These are phyloP conservation scores for Metschnikowia corniflorae DNA, from an alignment of 805 yeast species.

Conservation along the genomic window DNA sequence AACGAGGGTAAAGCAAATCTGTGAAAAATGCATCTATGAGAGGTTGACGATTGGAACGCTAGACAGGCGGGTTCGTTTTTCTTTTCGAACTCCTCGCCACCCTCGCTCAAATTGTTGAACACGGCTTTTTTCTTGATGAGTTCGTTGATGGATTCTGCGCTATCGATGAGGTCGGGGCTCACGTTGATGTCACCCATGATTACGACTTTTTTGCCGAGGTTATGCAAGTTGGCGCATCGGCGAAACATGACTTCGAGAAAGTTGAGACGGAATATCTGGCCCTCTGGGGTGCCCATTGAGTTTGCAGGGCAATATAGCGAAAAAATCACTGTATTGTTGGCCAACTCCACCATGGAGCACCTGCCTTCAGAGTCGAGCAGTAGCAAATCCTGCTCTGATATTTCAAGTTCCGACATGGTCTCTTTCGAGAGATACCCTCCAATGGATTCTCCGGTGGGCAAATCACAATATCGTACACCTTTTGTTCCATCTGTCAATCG, in stretches of 20 bases:
- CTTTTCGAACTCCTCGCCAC: slow-evolving; percentile 24
- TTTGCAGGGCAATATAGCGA: slow-evolving; percentile 90
- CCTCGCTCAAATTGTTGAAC: slow-evolving; percentile 15
- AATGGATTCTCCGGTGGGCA: slow-evolving; percentile 33
- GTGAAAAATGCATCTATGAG: slow-evolving; percentile 30
- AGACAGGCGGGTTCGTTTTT: slow-evolving; percentile 26
- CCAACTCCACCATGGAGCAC: slow-evolving; percentile 69
- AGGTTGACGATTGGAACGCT: slow-evolving; percentile 32
- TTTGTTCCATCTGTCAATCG: slow-evolving; percentile 22
- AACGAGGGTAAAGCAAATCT: slow-evolving; percentile 23
- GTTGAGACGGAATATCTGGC: slow-evolving; percentile 51
- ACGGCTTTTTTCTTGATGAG: slow-evolving; percentile 29
- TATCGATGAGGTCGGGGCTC: slow-evolving; percentile 73
- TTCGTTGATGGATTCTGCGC: slow-evolving; percentile 63
- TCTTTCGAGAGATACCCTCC: slow-evolving; percentile 65
- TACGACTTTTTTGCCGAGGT: slow-evolving; percentile 62
- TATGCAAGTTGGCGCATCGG: slow-evolving; percentile 55
- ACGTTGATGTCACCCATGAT: slow-evolving; percentile 90
- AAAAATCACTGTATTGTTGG: slow-evolving; percentile 56
- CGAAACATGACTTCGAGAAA: slow-evolving; percentile 59
- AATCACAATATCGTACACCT: slow-evolving; percentile 13
- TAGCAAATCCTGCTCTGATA: slow-evolving; percentile 5
- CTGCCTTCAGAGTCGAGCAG: slow-evolving; percentile 81
- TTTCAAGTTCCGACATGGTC: slow-evolving; percentile 31
- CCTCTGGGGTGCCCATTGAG: slow-evolving; percentile 67